A percentile compares a stretch with the other conserved stretches of the same genome.
Evolutionary conservation across 2,329 filamentous ascomycete species (phyloP).

Genomic region (Myotisia sp.): DNA sequence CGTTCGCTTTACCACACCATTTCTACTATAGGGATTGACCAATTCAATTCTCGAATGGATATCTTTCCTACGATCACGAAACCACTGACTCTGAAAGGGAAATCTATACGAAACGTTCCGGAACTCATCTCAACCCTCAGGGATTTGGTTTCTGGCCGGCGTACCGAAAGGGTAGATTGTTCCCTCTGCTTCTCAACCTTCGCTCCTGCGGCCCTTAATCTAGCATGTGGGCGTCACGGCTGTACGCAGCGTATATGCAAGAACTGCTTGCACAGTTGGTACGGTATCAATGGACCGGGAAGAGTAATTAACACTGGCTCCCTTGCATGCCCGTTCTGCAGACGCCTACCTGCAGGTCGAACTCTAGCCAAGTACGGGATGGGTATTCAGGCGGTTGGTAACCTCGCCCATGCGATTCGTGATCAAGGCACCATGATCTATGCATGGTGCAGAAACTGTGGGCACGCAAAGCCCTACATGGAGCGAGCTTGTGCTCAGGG

Average conservation of each 20-base stretch:
- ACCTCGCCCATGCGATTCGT: conserved; percentile 27
- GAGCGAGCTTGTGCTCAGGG: conserved; percentile 34
- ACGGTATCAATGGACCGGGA: conserved; percentile 33
- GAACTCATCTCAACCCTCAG: conserved; percentile 24
- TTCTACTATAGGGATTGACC: conserved; percentile 19
- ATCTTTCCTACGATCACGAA: conserved; percentile 19
- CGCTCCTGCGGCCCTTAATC: conserved; percentile 25
- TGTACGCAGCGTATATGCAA: conserved; percentile 34
- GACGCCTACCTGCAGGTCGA: conserved; percentile 29
- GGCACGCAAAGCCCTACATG: conserved; percentile 28
- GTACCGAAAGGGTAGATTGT: conserved; percentile 29
- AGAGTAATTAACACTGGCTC: conserved; percentile 36
- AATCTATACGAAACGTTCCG: conserved; percentile 30
- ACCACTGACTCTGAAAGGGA: conserved; percentile 25
- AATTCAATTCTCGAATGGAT: conserved; percentile 26
- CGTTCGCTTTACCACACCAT: conserved; percentile 30
- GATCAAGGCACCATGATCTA: conserved; percentile 35
- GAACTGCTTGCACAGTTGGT: conserved; percentile 32
- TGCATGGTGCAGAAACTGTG: conserved; percentile 35
- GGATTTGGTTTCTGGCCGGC: conserved; percentile 26
- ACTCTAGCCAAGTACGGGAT: conserved; percentile 25
- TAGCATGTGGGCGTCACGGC: conserved; percentile 34
- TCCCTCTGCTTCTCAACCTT: conserved; percentile 34
- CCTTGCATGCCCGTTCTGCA: conserved; percentile 38
- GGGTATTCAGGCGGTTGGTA: conserved; percentile 22